Percentiles rank a stretch among this genome's conserved stretches.
Evolutionary conservation across 331 rosid species (phyloP).

Genomic region (Spiraea crenata): DNA sequence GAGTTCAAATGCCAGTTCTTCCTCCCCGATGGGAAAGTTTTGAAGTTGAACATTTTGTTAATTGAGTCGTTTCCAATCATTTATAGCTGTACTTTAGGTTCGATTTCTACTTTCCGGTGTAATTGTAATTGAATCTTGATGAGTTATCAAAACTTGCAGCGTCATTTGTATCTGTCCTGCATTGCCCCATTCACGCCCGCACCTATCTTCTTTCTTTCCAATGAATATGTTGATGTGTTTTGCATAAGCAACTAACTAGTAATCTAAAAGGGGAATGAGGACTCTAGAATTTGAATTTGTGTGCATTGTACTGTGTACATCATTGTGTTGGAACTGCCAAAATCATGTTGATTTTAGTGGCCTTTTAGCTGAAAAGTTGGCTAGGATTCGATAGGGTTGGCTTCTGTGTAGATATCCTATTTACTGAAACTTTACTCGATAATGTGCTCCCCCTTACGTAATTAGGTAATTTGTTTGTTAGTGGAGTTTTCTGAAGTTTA

Average conservation of each 20-base stretch:
- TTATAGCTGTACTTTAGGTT: neutral
- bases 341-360: constrained; percentile 4
- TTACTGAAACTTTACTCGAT: neutral
- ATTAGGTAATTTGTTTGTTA: neutral
- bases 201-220: no score
- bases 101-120: neutral
- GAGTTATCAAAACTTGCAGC: neutral
- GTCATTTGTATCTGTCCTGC: neutral
- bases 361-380: constrained; percentile 4
- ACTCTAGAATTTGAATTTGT: constrained; percentile 7
- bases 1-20: neutral
- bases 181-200: neutral
- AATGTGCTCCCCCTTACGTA: neutral
- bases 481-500: neutral
- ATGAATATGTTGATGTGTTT: neutral
- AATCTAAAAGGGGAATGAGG: neutral
- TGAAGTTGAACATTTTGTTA: constrained; percentile 5
- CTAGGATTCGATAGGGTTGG: constrained; percentile 12
- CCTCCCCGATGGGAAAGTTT: neutral
- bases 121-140: neutral
- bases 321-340: constrained; percentile 18
- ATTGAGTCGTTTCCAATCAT: constrained; percentile 16
- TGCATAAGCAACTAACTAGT: neutral
- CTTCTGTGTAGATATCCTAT: constrained; percentile 6
- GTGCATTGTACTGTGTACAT: constrained; percentile 11